Conservation (phyloP, 1,284 basidiomycete species). For the Leccinum brunneo-olivaceum region DNA sequence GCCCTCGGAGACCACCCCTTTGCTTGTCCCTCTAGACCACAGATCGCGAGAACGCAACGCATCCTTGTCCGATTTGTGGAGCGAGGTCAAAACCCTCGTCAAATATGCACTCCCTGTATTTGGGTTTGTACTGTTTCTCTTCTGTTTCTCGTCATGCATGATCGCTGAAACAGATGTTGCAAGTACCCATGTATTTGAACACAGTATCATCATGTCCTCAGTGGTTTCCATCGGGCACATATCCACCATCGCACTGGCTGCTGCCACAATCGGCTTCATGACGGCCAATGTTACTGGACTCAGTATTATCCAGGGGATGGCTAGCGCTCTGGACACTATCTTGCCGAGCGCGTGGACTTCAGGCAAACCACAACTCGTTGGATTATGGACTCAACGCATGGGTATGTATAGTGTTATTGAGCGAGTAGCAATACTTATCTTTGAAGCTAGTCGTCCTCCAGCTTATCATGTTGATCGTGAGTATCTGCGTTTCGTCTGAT, state of each 20-base stretch:
- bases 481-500: slow-evolving; percentile 20
- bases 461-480: slow-evolving; percentile 49
- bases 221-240: slow-evolving; percentile 84
- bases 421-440: not conserved
- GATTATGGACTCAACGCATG: slow-evolving; percentile 89
- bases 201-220: slow-evolving; percentile 66
- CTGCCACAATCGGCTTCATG: slow-evolving; percentile 83
- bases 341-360: slow-evolving; percentile 91
- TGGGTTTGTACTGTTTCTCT: slow-evolving; percentile 38
- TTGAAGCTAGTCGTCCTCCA: slow-evolving; percentile 57
- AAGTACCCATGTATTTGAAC: slow-evolving; percentile 72
- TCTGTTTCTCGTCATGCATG: not conserved
- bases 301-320: slow-evolving; percentile 80
- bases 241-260: slow-evolving; percentile 77
- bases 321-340: slow-evolving; percentile 82
- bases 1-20: slow-evolving; percentile 25
- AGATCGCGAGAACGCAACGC: not conserved
- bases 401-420: slow-evolving; percentile 34
- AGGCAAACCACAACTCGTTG: slow-evolving; percentile 74
- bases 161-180: not conserved
- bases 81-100: slow-evolving; percentile 51
- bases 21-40: slow-evolving; percentile 42
- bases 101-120: slow-evolving; percentile 68
- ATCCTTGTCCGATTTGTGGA: slow-evolving; percentile 36
- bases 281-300: slow-evolving; percentile 69